Evolutionary conservation across 2,329 filamentous ascomycete species (phyloP).

Genomic region (Ophiostoma perfectum): DNA sequence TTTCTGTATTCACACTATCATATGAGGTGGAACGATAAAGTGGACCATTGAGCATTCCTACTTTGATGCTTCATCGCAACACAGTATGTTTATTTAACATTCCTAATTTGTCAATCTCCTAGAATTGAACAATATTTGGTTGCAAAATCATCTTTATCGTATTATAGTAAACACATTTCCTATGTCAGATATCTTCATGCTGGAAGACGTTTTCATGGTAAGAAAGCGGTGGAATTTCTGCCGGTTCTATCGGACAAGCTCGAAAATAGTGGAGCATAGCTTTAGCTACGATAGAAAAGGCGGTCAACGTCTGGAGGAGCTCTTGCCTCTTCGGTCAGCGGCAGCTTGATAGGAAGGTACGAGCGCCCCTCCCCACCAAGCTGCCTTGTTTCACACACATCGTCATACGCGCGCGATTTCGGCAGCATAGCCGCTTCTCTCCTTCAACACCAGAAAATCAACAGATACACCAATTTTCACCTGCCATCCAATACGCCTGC

Average conservation of each 20-base stretch:
- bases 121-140: no score
- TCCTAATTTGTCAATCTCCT: no score
- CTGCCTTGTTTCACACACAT: conserved; percentile 14
- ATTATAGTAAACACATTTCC: no score
- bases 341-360: conserved; percentile 4
- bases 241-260: conserved; percentile 2
- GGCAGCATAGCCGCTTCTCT: background rate
- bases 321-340: background rate
- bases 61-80: no score
- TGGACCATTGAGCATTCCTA: no score
- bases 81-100: no score
- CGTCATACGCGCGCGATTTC: background rate
- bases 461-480: background rate
- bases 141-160: no score
- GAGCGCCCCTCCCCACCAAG: conserved; percentile 5
- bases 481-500: background rate
- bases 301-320: background rate
- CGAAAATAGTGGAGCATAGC: background rate
- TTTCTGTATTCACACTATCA: no score
- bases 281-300: background rate
- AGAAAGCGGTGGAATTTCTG: background rate
- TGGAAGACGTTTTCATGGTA: background rate
- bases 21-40: no score
- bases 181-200: no score
- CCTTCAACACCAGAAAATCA: background rate